Percentiles rank a stretch among this genome's conserved stretches.
Evolutionary conservation across 208 protist genomes (phyloP).

Genomic region (Leishmania arabica): DNA sequence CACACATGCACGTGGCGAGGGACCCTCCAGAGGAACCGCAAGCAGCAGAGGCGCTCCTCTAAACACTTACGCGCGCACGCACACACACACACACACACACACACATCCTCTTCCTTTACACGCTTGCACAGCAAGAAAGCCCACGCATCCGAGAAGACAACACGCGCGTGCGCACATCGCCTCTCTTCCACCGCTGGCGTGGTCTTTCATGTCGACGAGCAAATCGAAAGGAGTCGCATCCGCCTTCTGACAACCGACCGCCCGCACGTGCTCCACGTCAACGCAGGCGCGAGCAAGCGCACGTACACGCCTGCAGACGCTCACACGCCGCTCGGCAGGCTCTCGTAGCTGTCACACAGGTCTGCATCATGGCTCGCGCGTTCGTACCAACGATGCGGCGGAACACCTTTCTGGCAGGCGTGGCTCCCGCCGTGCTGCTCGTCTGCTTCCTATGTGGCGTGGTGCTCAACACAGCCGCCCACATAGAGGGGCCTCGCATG

Average conservation of each 20-base stretch:
- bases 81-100: neutral
- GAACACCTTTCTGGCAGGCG: neutral
- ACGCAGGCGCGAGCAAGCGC: neutral
- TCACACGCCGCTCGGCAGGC: neutral
- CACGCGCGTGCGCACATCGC: neutral
- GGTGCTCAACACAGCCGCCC: neutral
- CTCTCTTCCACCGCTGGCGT: neutral
- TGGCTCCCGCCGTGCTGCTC: neutral
- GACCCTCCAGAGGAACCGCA: neutral
- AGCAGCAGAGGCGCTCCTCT: neutral
- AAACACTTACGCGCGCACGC: neutral
- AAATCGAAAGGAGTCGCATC: neutral
- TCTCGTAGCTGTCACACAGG: neutral
- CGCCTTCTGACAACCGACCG: neutral
- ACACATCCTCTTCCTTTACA: neutral
- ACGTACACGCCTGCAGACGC: neutral
- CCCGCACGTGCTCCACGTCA: too few species aligned
- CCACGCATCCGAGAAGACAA: neutral
- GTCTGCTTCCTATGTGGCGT: neutral
- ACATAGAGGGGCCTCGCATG: constrained; percentile 10
- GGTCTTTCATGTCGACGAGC: neutral
- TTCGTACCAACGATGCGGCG: neutral
- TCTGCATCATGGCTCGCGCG: neutral
- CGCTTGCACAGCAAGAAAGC: neutral
- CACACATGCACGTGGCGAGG: neutral